phyloP scores from a whole-genome alignment of 805 yeast species.

The Deakozyma indianensis region DNA sequence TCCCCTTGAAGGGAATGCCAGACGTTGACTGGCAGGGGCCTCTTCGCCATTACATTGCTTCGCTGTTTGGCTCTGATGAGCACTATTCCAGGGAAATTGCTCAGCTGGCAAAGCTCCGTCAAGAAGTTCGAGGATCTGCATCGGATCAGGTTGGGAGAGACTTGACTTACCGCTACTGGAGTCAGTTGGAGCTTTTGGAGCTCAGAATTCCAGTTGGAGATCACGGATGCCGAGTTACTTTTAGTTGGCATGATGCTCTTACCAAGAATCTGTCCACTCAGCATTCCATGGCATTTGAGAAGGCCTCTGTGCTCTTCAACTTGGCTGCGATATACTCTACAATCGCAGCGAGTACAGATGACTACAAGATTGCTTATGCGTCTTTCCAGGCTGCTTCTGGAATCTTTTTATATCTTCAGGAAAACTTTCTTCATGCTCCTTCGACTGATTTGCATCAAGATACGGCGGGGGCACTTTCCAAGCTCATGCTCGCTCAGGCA shows the following conservation, averaged over 20 bases:
- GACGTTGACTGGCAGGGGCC: conserved; percentile 55
- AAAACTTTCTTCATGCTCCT: conserved; percentile 82
- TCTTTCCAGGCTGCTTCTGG: conserved; percentile 68
- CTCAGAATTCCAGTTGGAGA: conserved; percentile 55
- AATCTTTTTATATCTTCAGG: conserved; percentile 52
- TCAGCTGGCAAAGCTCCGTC: conserved; percentile 42
- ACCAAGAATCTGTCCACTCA: conserved; percentile 36
- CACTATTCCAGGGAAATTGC: conserved; percentile 45
- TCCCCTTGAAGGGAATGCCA: conserved; percentile 32
- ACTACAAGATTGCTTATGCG: conserved; percentile 45
- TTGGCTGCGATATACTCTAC: conserved; percentile 50
- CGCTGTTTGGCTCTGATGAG: conserved; percentile 46
- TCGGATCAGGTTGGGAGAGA: conserved; percentile 33
- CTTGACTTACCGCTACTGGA: conserved; percentile 54
- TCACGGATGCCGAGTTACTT: conserved; percentile 41
- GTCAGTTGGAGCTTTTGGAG: conserved; percentile 68
- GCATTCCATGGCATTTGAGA: conserved; percentile 74
- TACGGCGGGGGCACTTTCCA: conserved; percentile 47
- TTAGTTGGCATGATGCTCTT: conserved; percentile 72
- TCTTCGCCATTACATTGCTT: conserved; percentile 38
- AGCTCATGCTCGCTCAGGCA: conserved; percentile 70
- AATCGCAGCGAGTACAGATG: conserved; percentile 24
- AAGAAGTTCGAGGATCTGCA: conserved; percentile 38
- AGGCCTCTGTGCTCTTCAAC: conserved; percentile 72
- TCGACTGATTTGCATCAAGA: conserved; percentile 59